These are phyloP conservation scores for Rhododendron ferrugineum DNA, from an alignment of 148 eudicot genomes.

Conservation along the genomic window DNA sequence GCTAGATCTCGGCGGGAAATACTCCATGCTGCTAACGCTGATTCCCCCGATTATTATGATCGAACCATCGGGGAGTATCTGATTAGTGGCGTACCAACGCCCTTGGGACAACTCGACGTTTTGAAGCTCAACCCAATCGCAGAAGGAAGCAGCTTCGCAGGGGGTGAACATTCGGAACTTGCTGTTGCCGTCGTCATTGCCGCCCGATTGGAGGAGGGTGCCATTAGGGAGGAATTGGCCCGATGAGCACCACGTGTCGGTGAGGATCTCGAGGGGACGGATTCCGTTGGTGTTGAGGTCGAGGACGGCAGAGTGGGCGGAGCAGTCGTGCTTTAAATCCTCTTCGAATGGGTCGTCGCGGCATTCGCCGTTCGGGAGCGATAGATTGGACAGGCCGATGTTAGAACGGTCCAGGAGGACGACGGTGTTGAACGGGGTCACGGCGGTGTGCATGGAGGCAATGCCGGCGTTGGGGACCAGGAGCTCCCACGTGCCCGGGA, in stretches of 20 bases:
- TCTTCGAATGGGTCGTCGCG: constrained; percentile 24
- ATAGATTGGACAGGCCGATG: constrained; percentile 52
- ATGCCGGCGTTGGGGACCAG: background rate
- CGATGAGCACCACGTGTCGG: no score
- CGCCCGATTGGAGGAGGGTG: constrained; percentile 60
- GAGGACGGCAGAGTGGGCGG: constrained; percentile 76
- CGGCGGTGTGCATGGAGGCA: constrained; percentile 31
- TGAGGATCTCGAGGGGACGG: constrained; percentile 64
- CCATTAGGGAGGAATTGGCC: no score
- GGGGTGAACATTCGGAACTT: constrained; percentile 67
- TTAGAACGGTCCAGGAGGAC: constrained; percentile 82
- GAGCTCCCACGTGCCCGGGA: background rate
- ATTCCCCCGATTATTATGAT: constrained; percentile 71
- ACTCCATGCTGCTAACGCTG: constrained; percentile 43
- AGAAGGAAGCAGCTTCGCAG: constrained; percentile 31
- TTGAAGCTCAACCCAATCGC: constrained; percentile 82
- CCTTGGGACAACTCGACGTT: constrained; percentile 44
- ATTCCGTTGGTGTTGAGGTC: constrained; percentile 46
- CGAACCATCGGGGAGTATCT: constrained; percentile 70
- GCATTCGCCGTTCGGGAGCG: constrained; percentile 39
- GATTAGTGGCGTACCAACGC: constrained; percentile 83
- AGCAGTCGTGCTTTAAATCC: constrained; percentile 46
- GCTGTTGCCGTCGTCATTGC: constrained; percentile 42
- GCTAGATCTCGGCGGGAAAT: constrained; percentile 44
- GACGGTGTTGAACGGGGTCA: constrained; percentile 50